Conservation (phyloP, 768 basidiomycete genomes). For the Pisolithus marmoratus region DNA sequence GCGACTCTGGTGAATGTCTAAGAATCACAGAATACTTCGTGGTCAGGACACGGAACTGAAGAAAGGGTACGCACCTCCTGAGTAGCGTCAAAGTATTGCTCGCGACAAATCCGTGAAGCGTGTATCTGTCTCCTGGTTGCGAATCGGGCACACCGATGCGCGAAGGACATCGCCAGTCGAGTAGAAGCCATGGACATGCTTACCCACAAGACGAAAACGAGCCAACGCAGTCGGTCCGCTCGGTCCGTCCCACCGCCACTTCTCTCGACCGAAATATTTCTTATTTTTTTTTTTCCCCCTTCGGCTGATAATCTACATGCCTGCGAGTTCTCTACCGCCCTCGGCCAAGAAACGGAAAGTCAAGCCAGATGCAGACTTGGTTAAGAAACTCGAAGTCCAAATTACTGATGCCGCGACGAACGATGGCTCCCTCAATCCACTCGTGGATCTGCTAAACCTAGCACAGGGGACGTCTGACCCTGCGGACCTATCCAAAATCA, state of each 20-base stretch:
- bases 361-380: constrained; percentile 15
- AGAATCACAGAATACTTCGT: not conserved
- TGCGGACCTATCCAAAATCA: constrained; percentile 59
- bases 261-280: no score
- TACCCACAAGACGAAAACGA: not conserved
- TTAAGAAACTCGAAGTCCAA: constrained; percentile 49
- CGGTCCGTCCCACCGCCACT: no score
- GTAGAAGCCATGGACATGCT: constrained; percentile 8
- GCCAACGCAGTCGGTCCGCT: not conserved
- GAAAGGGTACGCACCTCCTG: constrained; percentile 33
- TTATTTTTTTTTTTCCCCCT: not conserved
- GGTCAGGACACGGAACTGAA: not conserved
- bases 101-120: constrained; percentile 25
- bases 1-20: constrained; percentile 33
- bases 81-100: constrained; percentile 43
- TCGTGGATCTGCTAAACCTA: constrained; percentile 69
- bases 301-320: constrained; percentile 12
- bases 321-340: constrained; percentile 44
- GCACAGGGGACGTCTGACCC: constrained; percentile 44
- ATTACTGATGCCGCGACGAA: constrained; percentile 48
- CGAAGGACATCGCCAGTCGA: constrained; percentile 6
- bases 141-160: constrained; percentile 4
- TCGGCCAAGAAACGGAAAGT: constrained; percentile 47
- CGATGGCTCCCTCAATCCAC: constrained; percentile 65
- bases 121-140: constrained; percentile 33